Evolutionary conservation across 305 asterid species (phyloP), one percentile per base, ranked within the genome.

Genomic region (Salvia sclarea): DNA sequence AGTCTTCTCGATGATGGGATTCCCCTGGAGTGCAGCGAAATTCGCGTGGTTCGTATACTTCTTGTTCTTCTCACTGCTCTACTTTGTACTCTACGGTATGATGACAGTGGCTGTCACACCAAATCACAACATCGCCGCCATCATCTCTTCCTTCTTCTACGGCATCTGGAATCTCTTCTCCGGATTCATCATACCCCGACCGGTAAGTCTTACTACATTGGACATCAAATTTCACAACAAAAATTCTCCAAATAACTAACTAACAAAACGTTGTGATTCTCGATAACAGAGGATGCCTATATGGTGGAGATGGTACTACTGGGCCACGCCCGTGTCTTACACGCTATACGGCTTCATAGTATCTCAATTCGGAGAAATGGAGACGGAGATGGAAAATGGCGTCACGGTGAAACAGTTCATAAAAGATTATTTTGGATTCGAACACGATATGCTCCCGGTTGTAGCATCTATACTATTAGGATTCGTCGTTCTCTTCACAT

Each of bases 261-360:
- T 24, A 22, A 41, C 6, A 18, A n/a, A n/a, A n/a, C n/a, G 35
- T 59, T 6, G 33, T 10, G 6, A 61, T 38, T 59, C 10, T 61
- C 3, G 56, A 62, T 9, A 21, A 69, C 86, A 81, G 87, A 71
- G 78, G 3, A 79, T 83, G 4, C 86, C 85, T 0, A 7, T 76
- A 5, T 85, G 88, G 88, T 79, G 83, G 86, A 73, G 84, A 60
- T 84, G 90, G 86, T 82, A 75, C 85, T 78, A 78, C 62, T 85
- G 85, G 79, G 78, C 50, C 4, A 71, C 69, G 14, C 88, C 86
- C 0, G 50, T 79, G 2, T 66, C 91, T 8, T 81, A 80, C 61
- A 61, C 85, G 4, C 47, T 81, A 24, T 75, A 80, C 13, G 85
- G 86, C 6, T 60, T 78, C 63, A 64, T 85, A 0, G 67, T 73